phyloP scores from a whole-genome alignment of 768 basidiomycete species.

The Kwoniella dendrophila region DNA sequence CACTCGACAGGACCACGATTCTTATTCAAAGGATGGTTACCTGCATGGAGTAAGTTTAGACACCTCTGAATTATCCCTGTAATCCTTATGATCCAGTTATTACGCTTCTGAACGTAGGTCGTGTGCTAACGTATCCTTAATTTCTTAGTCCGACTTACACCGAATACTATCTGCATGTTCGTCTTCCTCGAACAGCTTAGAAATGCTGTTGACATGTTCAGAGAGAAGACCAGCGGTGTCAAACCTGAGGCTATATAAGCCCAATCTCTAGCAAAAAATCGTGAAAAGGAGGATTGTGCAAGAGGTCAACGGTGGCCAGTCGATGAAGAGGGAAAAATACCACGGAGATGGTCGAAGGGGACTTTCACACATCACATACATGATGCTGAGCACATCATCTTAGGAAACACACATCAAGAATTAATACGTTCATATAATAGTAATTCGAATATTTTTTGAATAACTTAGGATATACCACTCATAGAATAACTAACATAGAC shows the following conservation, averaged over 20 bases:
- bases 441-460: no score
- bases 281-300: no score
- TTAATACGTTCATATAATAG: no score
- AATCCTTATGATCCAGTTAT: neutral
- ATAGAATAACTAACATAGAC: no score
- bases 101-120: neutral
- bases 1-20: constrained; percentile 40
- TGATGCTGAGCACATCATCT: no score
- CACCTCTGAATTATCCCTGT: neutral
- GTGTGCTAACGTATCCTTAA: neutral
- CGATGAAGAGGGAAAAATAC: no score
- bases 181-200: constrained; percentile 54
- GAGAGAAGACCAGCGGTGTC: constrained; percentile 1
- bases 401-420: no score
- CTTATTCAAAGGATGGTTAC: constrained; percentile 55
- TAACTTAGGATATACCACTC: no score
- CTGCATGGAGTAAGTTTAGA: constrained; percentile 53
- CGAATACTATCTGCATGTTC: constrained; percentile 54
- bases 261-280: neutral
- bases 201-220: constrained; percentile 44
- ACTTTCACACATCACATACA: no score
- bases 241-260: neutral
- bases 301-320: no score
- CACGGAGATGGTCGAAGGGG: no score
- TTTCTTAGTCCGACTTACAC: constrained; percentile 47